Conservation (phyloP, 345 rosid genomes). For the Gossypium longicalyx region DNA sequence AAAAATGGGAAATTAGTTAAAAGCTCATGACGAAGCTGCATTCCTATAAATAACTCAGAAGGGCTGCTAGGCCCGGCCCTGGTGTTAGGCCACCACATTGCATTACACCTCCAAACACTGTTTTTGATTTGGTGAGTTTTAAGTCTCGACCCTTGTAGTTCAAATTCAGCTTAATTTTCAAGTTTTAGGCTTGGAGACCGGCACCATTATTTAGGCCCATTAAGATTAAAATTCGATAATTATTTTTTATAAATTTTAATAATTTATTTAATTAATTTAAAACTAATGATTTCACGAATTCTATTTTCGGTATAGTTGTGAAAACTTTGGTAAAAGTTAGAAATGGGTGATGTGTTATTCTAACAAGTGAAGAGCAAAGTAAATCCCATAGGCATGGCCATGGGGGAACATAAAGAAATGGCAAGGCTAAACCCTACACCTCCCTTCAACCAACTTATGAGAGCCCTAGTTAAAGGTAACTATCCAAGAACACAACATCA, state of each 20-base stretch:
- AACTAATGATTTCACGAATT: too few species aligned
- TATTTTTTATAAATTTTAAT: too few species aligned
- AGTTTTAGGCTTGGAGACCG: background rate
- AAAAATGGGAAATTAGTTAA: too few species aligned
- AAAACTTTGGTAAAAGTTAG: background rate
- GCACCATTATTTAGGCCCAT: background rate
- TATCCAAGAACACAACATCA: conserved; percentile 17
- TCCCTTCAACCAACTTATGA: background rate
- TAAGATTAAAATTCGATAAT: too few species aligned
- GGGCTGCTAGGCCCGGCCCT: background rate
- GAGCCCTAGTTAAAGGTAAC: background rate
- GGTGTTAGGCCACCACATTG: background rate
- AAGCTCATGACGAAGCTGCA: too few species aligned
- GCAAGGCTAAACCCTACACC: background rate
- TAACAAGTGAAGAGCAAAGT: background rate
- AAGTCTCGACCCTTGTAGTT: background rate
- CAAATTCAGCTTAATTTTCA: too few species aligned
- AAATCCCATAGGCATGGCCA: background rate
- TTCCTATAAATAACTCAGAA: too few species aligned
- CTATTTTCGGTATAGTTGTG: too few species aligned
- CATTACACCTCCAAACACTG: background rate
- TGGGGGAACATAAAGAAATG: background rate
- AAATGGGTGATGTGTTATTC: background rate
- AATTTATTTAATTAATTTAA: too few species aligned
- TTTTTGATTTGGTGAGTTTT: too few species aligned